Evolutionary conservation across 2,329 filamentous ascomycete species (phyloP), one percentile per base, ranked within the genome.

Genomic region (Penicillium paneum): DNA sequence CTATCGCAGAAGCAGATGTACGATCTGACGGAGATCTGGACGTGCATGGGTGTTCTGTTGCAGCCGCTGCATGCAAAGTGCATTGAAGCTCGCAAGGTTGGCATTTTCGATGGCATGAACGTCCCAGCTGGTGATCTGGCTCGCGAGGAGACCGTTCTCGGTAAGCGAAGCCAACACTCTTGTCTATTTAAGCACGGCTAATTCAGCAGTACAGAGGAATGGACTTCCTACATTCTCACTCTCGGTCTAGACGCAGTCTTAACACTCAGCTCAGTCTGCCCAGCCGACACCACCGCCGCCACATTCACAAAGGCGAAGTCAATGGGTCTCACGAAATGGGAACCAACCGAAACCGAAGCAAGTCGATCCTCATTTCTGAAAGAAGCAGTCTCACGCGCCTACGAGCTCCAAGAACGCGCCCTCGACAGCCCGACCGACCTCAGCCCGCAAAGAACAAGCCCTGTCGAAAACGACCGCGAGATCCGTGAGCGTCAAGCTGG

Each of bases 1-100:
- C 71, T 87, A 38, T 78, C 75, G 8, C 76, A 79, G 4, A 75
- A 78, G 50, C 78, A 87, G 61, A 73, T 87, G 10, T 85, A 84
- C 59, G 83, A 86, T 64, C 84, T 87, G 76, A 83, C 78, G 36
- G 84, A 87, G 62, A 76, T 87, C 11, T 87, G 84, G 84, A 83
- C 79, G 10, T 86, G 83, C 62, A 66, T 87, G 38, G 76, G 77
- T 19, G 78, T 80, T 6, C 70, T 87, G 8, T 68, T 87, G 3
- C 78, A 82, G 48, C 78, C 77, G 10, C 79, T 85, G 45, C 78
- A 81, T 53, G 82, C 79, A 1, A 78, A 79, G 49, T 78, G 78
- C 28, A 72, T 74, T 21, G 78, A 84, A 61, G 84, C 84, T 24
- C 75, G 82, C 29, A 71, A 77, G 31, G 76, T 74, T 54, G 84